These are phyloP conservation scores for Solanum peruvianum DNA, from an alignment of 257 asterid species.

Conservation along the genomic window DNA sequence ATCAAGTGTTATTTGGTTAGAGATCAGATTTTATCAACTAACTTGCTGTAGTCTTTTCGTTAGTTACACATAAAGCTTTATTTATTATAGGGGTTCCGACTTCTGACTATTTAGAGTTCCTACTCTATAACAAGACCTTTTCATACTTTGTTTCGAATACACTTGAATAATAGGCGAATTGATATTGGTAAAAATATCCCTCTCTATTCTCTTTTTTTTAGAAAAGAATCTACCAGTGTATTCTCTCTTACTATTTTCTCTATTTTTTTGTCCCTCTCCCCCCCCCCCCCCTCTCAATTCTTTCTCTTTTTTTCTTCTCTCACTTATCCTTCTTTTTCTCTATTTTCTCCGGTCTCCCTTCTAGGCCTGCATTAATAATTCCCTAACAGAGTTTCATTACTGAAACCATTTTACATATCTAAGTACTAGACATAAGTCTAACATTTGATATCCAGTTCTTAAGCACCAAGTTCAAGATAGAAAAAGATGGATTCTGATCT, in stretches of 20 bases:
- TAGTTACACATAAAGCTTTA: neutral
- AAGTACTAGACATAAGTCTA: neutral
- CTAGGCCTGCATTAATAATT: neutral
- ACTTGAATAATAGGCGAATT: neutral
- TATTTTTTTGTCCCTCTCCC: neutral
- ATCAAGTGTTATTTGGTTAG: neutral
- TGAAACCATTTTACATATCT: neutral
- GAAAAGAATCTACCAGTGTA: neutral
- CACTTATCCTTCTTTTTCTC: neutral
- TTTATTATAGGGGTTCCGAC: neutral
- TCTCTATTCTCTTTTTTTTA: neutral
- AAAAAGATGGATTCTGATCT: neutral
- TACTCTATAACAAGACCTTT: neutral
- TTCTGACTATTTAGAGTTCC: neutral
- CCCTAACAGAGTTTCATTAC: neutral
- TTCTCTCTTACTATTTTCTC: neutral
- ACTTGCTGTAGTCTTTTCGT: neutral
- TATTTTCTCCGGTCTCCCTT: neutral
- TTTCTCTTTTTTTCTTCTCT: neutral
- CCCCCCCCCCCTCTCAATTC: neutral
- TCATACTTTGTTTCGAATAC: neutral
- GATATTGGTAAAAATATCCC: neutral
- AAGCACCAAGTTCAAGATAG: neutral
- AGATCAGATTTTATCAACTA: neutral
- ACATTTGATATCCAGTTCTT: neutral